Base-by-base conservation (phyloP, 345 rosid genomes). In the Nephelium lappaceum region DNA sequence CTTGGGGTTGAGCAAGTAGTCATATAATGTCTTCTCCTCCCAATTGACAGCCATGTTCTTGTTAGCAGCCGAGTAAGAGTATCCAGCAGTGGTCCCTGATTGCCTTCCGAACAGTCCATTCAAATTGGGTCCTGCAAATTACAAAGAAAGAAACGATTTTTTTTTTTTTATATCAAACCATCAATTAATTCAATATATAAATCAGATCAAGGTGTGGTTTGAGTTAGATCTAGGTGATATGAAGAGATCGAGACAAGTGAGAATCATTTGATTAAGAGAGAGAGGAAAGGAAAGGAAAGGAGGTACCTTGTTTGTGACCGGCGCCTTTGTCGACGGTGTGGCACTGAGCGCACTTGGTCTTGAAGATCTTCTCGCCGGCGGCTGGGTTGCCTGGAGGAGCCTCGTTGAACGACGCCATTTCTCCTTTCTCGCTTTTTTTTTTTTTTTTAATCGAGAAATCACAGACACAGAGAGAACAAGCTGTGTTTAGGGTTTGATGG, bases 281-380 rank as follows among this genome's bases (percentile, higher is more conserved):
- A 67, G 55, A 64, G 14, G 18, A 39, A 49, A 25, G 18, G 66
- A 15, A n/a, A n/a, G 23, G 4, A n/a, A 47, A 38, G 15, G 15
- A 19, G 25, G 64, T 60, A 92, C 98, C 98, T 88, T 95, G 98
- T 83, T 95, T 95, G 87, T 95, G 98, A 82, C 98, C 98, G 27
- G 97, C 95, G 70, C 98, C 98, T 86, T 95, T 88, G 0, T 95
- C 98, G 74, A 90, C 98, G 84, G 98, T 95, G 87, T 91, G 95
- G 89, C 95, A 91, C 85, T 91, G 93, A 11, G 89, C 93, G 83
- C 93, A 91, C 87, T 95, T 95, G 58, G 89, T 93, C 87, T 82
- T 89, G 89, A 93, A 95, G 83, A 91, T 93, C 84, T 95, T 95
- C 85, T 91, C 98, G 41, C 99, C 97, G 53, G 83, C 81, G 75